Evolutionary conservation across 2,329 filamentous ascomycete genomes (phyloP), one percentile per base, ranked within the genome.

Genomic region (Epichloe brachyelytri): DNA sequence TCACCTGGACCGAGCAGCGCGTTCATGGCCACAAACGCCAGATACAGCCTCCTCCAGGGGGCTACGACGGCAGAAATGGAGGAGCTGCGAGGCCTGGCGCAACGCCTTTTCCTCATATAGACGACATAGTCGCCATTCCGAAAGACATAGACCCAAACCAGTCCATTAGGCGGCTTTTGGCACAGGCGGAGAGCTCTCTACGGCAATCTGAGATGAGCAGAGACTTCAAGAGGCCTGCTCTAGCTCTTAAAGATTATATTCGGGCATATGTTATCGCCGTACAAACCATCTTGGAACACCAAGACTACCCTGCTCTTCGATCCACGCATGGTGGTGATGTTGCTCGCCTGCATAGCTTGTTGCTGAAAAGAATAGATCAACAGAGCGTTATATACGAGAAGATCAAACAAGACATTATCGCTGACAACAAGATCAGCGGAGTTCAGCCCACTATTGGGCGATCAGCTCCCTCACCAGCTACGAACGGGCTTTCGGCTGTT

Each of bases 241-340:
- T 81, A 38, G 90, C 90, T 3, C 84, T 95, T 51, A 79, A 85
- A 56, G 86, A 95, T 54, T 97, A 91, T 62, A 77, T 97, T 52
- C 80, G 84, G 55, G 87, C 90, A 11, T 89, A 79, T 53, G 82
- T 89, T 52, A 85, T 96, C 51, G 78, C 86, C 14, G 76, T 89
- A 48, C 82, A 91, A 51, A 71, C 83, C 41, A 83, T 97, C 26
- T 86, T 87, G 2, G 75, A 75, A 37, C 88, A 95, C 63, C 80
- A 78, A 51, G 86, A 91, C 55, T 94, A 82, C 64, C 77, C 80
- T 30, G 73, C 77, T 48, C 71, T 89, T 52, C 78, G 80, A 58
- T 68, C 68, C 38, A 78, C 82, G 46, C 69, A 71, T 22, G 15
- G 30, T 26, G 67, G 70, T 39, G 72, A 77, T 10, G 59, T 77